These are phyloP conservation scores for Viola odorata DNA, from an alignment of 345 rosid species.

Conservation along the genomic window DNA sequence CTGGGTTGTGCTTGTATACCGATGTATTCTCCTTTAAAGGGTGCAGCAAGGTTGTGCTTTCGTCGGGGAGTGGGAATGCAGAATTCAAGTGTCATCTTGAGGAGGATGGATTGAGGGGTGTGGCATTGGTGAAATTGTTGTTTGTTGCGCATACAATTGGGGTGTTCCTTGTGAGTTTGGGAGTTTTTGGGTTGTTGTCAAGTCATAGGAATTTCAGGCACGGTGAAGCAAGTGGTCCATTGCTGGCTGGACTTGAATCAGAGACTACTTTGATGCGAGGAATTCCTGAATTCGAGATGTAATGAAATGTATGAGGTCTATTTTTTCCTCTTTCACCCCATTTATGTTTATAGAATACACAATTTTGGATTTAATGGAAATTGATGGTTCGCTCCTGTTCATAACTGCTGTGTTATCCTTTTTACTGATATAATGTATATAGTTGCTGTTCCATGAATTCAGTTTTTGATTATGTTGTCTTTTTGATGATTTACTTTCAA, in stretches of 20 bases:
- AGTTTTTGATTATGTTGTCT: too few species aligned
- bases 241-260: constrained; percentile 35
- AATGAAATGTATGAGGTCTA: constrained; percentile 16
- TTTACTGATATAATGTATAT: too few species aligned
- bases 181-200: constrained; percentile 32
- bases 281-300: constrained; percentile 37
- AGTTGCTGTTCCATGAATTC: too few species aligned
- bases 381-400: neutral
- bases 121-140: constrained; percentile 47
- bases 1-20: constrained; percentile 42
- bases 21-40: constrained; percentile 44
- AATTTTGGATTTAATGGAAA: constrained; percentile 12
- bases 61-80: constrained; percentile 21
- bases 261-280: constrained; percentile 20
- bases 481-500: too few species aligned
- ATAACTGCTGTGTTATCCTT: too few species aligned
- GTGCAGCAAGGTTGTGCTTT: constrained; percentile 27
- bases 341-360: constrained; percentile 10
- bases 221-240: constrained; percentile 39
- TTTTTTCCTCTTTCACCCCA: neutral
- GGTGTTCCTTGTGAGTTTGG: constrained; percentile 30
- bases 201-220: constrained; percentile 28
- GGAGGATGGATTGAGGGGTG: constrained; percentile 49
- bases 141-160: constrained; percentile 45
- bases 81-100: constrained; percentile 46